Evolutionary conservation across 129 eudicot genomes (phyloP).

Genomic region (Escallonia rubra): DNA sequence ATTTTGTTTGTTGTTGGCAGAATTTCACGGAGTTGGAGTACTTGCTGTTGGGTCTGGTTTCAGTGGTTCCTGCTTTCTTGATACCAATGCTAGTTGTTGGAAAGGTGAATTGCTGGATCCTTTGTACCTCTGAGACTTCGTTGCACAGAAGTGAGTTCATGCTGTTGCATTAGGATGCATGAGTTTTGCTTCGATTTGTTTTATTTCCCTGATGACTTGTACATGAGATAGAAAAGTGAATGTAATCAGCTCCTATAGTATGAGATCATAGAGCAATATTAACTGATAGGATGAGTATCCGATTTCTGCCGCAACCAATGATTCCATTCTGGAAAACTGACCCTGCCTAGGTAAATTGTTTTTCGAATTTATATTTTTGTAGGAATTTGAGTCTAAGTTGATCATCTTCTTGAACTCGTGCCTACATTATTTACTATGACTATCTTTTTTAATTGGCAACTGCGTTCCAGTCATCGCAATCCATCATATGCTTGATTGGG

Average conservation of each 20-base stretch:
- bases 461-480: neutral
- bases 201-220: neutral
- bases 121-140: constrained; percentile 8
- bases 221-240: neutral
- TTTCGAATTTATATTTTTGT: no score
- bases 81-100: constrained; percentile 70
- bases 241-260: neutral
- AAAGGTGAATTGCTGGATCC: constrained; percentile 42
- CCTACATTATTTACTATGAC: no score
- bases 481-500: neutral
- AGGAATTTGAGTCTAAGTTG: no score
- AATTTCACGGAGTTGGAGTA: constrained; percentile 85
- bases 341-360: no score
- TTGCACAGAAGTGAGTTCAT: constrained; percentile 3
- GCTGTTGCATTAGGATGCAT: constrained; percentile 4
- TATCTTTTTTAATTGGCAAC: neutral
- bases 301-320: no score
- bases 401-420: no score
- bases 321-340: no score
- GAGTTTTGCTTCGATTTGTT: neutral
- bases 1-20: constrained; percentile 32
- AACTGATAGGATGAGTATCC: no score
- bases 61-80: constrained; percentile 76
- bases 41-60: constrained; percentile 69
- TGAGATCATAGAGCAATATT: no score